Evolutionary conservation across 208 protist genomes (phyloP).

Genomic region (Crithidia brevicula): DNA sequence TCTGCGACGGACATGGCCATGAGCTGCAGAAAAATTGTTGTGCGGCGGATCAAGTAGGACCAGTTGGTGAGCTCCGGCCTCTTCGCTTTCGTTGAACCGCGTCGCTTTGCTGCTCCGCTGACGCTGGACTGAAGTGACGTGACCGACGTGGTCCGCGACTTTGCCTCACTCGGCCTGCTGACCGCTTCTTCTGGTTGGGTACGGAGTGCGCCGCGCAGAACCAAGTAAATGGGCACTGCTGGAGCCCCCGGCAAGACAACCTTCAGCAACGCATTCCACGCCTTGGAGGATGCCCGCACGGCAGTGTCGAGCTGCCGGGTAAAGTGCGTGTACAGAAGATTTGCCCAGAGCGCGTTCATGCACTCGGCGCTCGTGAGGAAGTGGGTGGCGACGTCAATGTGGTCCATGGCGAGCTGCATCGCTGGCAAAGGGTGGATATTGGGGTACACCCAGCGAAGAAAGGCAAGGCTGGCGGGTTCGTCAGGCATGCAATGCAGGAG

Average conservation of each 20-base stretch:
- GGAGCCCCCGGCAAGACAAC: slow-evolving; percentile 71
- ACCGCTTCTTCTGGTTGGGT: neutral
- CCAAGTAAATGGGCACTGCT: slow-evolving; percentile 70
- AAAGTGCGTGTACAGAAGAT: slow-evolving; percentile 78
- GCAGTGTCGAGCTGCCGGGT: slow-evolving; percentile 57
- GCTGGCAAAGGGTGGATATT: slow-evolving; percentile 79
- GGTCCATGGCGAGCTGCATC: slow-evolving; percentile 63
- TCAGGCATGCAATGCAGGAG: slow-evolving; percentile 53
- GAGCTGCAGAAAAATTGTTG: slow-evolving; percentile 56
- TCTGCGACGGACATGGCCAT: slow-evolving; percentile 53
- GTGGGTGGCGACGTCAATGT: slow-evolving; percentile 44
- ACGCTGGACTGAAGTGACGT: neutral
- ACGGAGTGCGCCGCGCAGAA: slow-evolving; percentile 33
- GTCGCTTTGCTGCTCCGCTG: slow-evolving; percentile 1
- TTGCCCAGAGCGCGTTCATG: slow-evolving; percentile 84
- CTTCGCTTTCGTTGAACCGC: neutral
- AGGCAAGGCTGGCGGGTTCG: slow-evolving; percentile 38
- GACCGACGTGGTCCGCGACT: neutral
- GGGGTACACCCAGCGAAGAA: slow-evolving; percentile 65
- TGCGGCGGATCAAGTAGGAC: slow-evolving; percentile 45
- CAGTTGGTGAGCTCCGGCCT: slow-evolving; percentile 39
- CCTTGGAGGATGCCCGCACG: slow-evolving; percentile 37
- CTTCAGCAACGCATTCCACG: slow-evolving; percentile 69
- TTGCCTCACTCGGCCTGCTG: neutral
- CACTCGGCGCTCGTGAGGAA: slow-evolving; percentile 54